Base-by-base conservation (phyloP, 768 basidiomycete genomes). In the Baorangia bicolor region DNA sequence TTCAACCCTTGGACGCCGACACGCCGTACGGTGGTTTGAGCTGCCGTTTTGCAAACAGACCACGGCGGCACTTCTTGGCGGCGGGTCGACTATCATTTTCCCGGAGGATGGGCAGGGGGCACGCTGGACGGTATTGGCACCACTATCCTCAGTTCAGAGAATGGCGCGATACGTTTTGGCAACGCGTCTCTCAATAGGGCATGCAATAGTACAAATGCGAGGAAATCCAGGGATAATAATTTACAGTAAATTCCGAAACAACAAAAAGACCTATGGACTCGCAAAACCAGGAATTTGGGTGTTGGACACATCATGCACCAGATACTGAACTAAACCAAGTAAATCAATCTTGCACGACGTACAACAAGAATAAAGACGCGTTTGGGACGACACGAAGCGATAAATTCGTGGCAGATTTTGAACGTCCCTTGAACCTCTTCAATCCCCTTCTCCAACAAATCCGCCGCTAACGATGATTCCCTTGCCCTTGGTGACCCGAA, bases 401-500 rank as follows among this genome's bases (percentile, higher is more conserved):
- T 3, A 40, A 3, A 73, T 83, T 60, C 60, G n/a, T n/a, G n/a
- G 92, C 92, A 94, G 64, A 67, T 94, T 94, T 14, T 77, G 81
- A 3, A 91, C 77, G 64, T 94, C 92, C 59, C 75, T 76, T 0
- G 92, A 88, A 1, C 83, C 84, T 51, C 92, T 77, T 30, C 88
- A 67, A 68, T 92, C 86, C 16, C 78, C 78, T 41, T 83, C 78
- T 6, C 77, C 71, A n/a, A 78, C 69, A 0, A 82, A 85, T 0
- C 89, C 90, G 2, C 89, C 81, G 56, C 87, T 88, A 8, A 92
- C 75, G 13, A 95, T 67, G 49, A 94, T 67, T 0, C 84, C 87
- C 65, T 85, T 90, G 1, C 92, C 91, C 60, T 90, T 90, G 3
- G 90, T 87, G 2, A 92, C 90, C 1, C 92, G 79, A 18, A 84